Base-by-base conservation (phyloP, 768 basidiomycete species). In the Candolleomyces efflorescens region DNA sequence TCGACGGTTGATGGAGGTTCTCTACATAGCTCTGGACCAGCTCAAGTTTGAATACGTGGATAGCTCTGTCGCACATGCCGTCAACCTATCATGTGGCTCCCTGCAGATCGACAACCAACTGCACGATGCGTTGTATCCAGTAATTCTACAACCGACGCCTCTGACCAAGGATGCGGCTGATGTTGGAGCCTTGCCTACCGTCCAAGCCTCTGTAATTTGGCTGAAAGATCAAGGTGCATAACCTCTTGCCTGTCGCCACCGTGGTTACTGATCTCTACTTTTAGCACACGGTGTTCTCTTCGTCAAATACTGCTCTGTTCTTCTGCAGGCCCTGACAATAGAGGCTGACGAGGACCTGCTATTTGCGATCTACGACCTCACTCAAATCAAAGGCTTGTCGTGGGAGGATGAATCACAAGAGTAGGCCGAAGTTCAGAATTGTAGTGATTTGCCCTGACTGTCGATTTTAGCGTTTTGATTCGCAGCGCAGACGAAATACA, bases 301-400 rank as follows among this genome's bases (percentile, higher is more conserved):
- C 69, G 81, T 99, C 75, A 98, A 98, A 73, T 98, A 98, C 67
- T 96, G 92, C 54, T 95, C 95, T 1, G 82, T 98, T 53, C 75
- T 99, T 13, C 75, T 99, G 15, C 97, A 99, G 68, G 92, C 95
- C 2, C 76, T 98, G 70, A 97, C 94, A 0, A 85, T 99, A 15
- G 94, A 98, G 67, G 83, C 91, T n/a, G 97, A 99, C 67, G 97
- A 99, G 72, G 97, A 98, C 71, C 86, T 99, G 60, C 70, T 98
- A 39, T 98, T 94, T 65, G 85, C 95, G 0, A 71, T 98, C 10
- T 89, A 94, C 65, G 96, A 99, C 64, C 83, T 99, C 59, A 86
- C 88, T 1, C 92, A 96, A 65, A 87, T 98, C 67, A 86, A 90
- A 63, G 94, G 92, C n/a, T 83, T 85, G 5, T 89, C 91, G 0